phyloP scores from a whole-genome alignment of 176 grass and related monocot species.

The Paspalum notatum region DNA sequence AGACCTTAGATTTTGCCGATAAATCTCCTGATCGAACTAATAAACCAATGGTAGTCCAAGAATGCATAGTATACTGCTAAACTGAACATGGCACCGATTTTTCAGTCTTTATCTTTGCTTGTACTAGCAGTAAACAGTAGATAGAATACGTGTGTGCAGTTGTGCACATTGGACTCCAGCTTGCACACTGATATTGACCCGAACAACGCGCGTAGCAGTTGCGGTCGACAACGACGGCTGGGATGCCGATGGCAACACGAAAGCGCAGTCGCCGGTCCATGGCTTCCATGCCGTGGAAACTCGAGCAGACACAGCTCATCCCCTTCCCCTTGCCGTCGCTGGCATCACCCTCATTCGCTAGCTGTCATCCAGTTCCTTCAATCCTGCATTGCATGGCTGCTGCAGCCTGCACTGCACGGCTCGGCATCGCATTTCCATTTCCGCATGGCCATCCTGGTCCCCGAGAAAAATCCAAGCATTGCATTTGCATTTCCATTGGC shows the following conservation, averaged over 20 bases:
- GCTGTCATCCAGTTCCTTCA: slow-evolving; percentile 19
- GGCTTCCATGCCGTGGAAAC: slow-evolving; percentile 21
- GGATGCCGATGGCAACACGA: slow-evolving; percentile 25
- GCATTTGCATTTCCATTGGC: not conserved
- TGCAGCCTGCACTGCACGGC: not conserved
- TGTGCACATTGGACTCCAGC: slow-evolving; percentile 24
- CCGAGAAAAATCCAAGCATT: not conserved
- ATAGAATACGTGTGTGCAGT: no score
- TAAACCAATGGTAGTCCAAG: not conserved
- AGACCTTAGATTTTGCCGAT: not conserved
- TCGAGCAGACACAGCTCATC: slow-evolving; percentile 10
- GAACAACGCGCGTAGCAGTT: not conserved
- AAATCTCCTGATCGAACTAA: not conserved
- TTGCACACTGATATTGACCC: slow-evolving; percentile 44
- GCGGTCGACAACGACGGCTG: not conserved
- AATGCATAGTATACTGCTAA: not conserved
- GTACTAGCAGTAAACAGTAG: not conserved
- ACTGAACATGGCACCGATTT: not conserved
- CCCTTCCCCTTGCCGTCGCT: not conserved
- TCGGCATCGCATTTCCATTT: no score
- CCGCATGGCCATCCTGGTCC: not conserved
- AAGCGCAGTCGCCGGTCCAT: not conserved
- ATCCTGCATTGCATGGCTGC: not conserved
- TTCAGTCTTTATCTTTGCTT: not conserved
- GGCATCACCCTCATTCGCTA: not conserved